phyloP scores from a whole-genome alignment of 495 filamentous ascomycete species.

The Daldinia childiae region DNA sequence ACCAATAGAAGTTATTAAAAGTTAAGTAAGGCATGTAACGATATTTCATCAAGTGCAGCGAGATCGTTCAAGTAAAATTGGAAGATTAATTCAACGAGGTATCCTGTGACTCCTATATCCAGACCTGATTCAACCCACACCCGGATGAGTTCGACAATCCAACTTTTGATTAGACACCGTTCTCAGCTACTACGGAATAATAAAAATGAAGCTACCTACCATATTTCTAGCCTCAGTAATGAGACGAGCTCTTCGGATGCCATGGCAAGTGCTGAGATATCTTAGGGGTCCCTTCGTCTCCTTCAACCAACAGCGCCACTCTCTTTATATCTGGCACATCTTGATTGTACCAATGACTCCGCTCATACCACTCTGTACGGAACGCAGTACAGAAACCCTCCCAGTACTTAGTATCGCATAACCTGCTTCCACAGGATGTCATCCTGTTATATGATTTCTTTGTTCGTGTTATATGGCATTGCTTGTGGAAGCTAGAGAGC shows the following conservation, averaged over 20 bases:
- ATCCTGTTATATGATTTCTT: not conserved
- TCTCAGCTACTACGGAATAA: not conserved
- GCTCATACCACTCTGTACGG: not conserved
- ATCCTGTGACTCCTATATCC: not conserved
- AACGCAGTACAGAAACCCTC: not conserved
- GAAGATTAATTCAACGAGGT: not conserved
- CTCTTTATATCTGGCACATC: not conserved
- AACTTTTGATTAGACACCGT: not conserved
- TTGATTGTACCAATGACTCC: not conserved
- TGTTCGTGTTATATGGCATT: not conserved
- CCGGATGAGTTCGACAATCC: not conserved
- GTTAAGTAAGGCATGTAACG: not conserved
- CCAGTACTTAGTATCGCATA: not conserved
- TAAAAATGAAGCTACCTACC: not conserved
- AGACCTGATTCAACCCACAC: not conserved
- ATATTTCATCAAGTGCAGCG: not conserved
- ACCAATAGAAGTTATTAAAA: not conserved
- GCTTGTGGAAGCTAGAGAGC: not conserved
- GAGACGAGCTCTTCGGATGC: not conserved
- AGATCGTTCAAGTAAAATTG: not conserved
- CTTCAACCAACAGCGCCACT: not conserved
- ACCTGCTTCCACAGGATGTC: not conserved
- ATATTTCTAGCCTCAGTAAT: not conserved
- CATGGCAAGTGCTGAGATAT: not conserved
- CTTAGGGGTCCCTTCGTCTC: not conserved